Evolutionary conservation across 352 stramenopile species (phyloP).

Genomic region (Phytophthora boehmeriae): DNA sequence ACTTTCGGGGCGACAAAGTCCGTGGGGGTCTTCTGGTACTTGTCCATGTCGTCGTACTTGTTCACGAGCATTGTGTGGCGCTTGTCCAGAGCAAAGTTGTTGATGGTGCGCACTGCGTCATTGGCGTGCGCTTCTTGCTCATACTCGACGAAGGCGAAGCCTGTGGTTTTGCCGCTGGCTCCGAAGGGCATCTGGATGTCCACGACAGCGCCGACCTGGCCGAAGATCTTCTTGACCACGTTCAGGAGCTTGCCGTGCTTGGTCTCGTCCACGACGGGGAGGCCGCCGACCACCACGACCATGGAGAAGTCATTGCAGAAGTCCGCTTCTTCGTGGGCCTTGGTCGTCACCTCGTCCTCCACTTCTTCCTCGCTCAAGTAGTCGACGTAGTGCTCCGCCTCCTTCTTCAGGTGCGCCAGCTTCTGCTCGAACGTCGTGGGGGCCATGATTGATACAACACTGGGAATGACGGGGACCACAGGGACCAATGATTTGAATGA

Average conservation of each 20-base stretch:
- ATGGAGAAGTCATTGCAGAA: slow-evolving; percentile 84
- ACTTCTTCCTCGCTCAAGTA: slow-evolving; percentile 84
- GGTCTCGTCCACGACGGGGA: slow-evolving; percentile 72
- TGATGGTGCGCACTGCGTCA: slow-evolving; percentile 83
- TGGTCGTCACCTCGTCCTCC: slow-evolving; percentile 64
- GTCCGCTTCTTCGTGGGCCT: slow-evolving; percentile 76
- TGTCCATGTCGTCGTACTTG: slow-evolving; percentile 90
- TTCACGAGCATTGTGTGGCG: slow-evolving; percentile 95
- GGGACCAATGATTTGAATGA: too few relatives aligned
- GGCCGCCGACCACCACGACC: slow-evolving; percentile 78
- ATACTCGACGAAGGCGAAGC: slow-evolving; percentile 88
- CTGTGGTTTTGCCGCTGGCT: slow-evolving; percentile 60
- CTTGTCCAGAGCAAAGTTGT: slow-evolving; percentile 96
- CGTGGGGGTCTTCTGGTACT: slow-evolving; percentile 69
- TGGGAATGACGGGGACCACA: background rate
- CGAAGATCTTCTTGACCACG: slow-evolving; percentile 89
- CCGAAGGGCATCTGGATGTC: slow-evolving; percentile 84
- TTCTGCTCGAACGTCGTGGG: slow-evolving; percentile 81
- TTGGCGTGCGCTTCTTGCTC: slow-evolving; percentile 73
- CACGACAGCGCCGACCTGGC: slow-evolving; percentile 74
- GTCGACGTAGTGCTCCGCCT: slow-evolving; percentile 79
- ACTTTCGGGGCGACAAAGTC: slow-evolving; percentile 83
- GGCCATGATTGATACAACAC: slow-evolving; percentile 43
- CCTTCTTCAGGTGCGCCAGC: slow-evolving; percentile 67
- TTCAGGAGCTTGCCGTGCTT: slow-evolving; percentile 88